Evolutionary conservation across 1,284 basidiomycete genomes (phyloP), one percentile per base, ranked within the genome.

Genomic region (Cystobasidium sp.): DNA sequence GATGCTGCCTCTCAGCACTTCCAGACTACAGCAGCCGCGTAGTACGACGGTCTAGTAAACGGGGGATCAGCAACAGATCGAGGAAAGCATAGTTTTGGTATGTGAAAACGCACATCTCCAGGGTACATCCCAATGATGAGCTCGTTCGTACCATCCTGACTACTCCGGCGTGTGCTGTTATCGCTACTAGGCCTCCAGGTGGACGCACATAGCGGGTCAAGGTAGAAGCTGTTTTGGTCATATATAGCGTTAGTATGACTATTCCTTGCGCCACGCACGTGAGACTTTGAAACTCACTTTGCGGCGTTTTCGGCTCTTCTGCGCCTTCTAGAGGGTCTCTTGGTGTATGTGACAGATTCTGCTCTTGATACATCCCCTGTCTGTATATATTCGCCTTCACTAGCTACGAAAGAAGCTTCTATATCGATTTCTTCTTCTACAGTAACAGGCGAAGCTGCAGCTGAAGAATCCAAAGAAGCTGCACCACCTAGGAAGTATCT

Each of bases 1-100:
- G 56, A 77, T 7, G 8, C 66, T 47, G 12, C 78, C 78, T 18
- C 64, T 59, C 6, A 79, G 44, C 1, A 73, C 72, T 0, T 63
- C 65, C n/a, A 79, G 31, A 16, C 43, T 66, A 68, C 49, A 76
- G 2, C 53, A 56, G 39, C 78, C 78, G 14, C 76, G 76, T 2
- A 77, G 20, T 39, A 79, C 44, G 56, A 79, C 46, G 14, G 74
- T 74, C 78, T 79, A 61, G 7, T 43, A 8, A 41, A 4, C 9
- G 44, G 8, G 3, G 24, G 6, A 43, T 31, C 7, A 9, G 31
- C 37, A n/a, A 41, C 24, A 9, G 37, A 14, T 7, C 47, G 16
- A 18, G 24, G 18, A 22, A n/a, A 3, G 14, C 16, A 16, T 5
- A 6, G 7, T 12, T 37, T n/a, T 31, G 31, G 5, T 16, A 47